Conservation (phyloP, 139 green algal species). For the Micractinium sp. region DNA sequence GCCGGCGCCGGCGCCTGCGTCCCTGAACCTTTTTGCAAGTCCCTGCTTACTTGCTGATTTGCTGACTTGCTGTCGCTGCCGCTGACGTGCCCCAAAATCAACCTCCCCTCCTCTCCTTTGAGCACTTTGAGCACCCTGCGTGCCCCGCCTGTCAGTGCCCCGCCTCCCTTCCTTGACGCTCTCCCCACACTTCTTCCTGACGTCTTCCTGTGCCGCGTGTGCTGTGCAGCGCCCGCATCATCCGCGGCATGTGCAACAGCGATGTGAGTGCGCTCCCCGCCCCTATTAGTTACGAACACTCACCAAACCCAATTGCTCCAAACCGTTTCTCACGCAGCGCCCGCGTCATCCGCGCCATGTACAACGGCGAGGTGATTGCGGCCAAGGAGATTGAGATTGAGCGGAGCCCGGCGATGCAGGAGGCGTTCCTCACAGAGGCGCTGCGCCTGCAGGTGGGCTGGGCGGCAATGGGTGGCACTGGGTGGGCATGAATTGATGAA, state of each 20-base stretch:
- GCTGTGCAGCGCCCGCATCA: not conserved
- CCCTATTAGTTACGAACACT: too few relatives aligned
- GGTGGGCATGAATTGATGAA: not conserved
- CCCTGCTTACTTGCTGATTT: not conserved
- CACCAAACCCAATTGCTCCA: too few relatives aligned
- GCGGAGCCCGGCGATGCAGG: not conserved
- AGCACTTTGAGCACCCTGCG: too few relatives aligned
- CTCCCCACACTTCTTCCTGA: too few relatives aligned
- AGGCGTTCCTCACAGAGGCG: constrained; percentile 6
- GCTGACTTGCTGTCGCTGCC: too few relatives aligned
- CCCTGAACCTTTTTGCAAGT: too few relatives aligned
- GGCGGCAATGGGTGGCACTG: not conserved
- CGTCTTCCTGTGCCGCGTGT: too few relatives aligned
- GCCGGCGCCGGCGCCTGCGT: not conserved
- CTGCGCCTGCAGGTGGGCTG: not conserved
- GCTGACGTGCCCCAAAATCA: too few relatives aligned
- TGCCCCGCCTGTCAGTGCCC: too few relatives aligned
- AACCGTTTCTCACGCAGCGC: not conserved
- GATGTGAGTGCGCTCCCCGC: not conserved
- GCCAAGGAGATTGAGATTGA: constrained; percentile 1
- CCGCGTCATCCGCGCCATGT: not conserved
- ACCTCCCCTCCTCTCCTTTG: too few relatives aligned
- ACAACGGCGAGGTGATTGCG: not conserved
- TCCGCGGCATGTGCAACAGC: not conserved
- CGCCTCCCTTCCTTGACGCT: too few relatives aligned